Base-by-base conservation (phyloP, 1,284 basidiomycete genomes). In the Leucocoprinus gongylophorus region DNA sequence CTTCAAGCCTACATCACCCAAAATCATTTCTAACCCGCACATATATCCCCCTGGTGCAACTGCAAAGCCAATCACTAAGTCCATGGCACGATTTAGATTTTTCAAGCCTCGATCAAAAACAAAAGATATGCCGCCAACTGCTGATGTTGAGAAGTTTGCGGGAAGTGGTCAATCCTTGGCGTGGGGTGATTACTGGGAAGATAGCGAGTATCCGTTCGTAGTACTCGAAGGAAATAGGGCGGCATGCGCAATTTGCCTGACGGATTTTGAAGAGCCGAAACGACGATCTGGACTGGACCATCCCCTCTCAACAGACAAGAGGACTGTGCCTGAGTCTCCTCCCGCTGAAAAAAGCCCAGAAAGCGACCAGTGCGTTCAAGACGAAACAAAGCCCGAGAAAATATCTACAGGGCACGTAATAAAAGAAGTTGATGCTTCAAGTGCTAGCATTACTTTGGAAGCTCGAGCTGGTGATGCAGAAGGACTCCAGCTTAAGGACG, bases 241-340 rank as follows among this genome's bases (percentile, higher is more conserved):
- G 5, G 79, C 82, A 12, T 91, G 88, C 65, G 85, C 86, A 28
- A 87, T 91, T 53, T 91, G 88, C 64, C 67, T 91, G 58, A 76
- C 84, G 76, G 88, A 91, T 63, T 91, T 89, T 56, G 85, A 85
- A 59, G 83, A 84, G 63, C 88, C 88, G 12, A 81, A 71, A 61
- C 69, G 69, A 45, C 67, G 64, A 53, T 56, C 50, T 30, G 62
- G 51, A 9, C 3, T 47, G 28, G 21, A 43, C 18, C 23, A 42
- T 12, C 18, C 55, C 38, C 30, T 43, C 2, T 10, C 23, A 7
- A 5, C 7, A 7, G 23, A 47, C 15, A 23, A 37, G 21, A 42
- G 44, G 20, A 32, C 37, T 17, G 15, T n/a, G n/a, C 6, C 35
- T n/a, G 35, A 37, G 7, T n/a, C 35, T 17, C 3, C 5, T 29